Percentiles rank a stretch among this genome's conserved stretches.
Evolutionary conservation across 2,329 filamentous ascomycete genomes (phyloP).

Genomic region (Colletotrichum magnum): DNA sequence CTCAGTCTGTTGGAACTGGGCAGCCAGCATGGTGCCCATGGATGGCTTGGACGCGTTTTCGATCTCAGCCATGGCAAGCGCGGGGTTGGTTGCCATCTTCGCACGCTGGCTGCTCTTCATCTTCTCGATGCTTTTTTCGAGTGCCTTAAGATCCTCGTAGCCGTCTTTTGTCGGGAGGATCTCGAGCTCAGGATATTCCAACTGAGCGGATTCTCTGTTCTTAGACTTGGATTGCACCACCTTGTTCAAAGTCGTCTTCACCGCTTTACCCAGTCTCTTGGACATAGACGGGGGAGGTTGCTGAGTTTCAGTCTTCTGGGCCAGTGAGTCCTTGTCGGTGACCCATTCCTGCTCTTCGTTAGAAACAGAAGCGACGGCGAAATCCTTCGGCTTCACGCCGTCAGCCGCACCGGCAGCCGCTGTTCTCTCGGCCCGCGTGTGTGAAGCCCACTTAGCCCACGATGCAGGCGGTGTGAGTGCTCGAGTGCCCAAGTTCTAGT

Average conservation of each 20-base stretch:
- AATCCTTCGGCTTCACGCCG: constrained; percentile 47
- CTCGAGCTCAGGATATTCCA: constrained; percentile 55
- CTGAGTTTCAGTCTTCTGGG: constrained; percentile 21
- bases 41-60: constrained; percentile 13
- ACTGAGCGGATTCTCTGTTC: constrained; percentile 18
- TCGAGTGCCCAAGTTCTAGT: constrained; percentile 26
- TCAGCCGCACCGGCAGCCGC: constrained; percentile 44
- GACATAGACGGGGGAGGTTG: constrained; percentile 46
- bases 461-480: constrained; percentile 46
- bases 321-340: constrained; percentile 44
- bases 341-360: constrained; percentile 44
- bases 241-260: constrained; percentile 47
- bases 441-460: constrained; percentile 53
- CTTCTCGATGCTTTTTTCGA: constrained; percentile 49
- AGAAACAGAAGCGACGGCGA: constrained; percentile 45
- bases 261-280: constrained; percentile 48
- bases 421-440: constrained; percentile 48
- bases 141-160: constrained; percentile 50
- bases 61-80: constrained; percentile 29
- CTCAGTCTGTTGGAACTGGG: constrained; percentile 17
- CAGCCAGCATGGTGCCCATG: constrained; percentile 5
- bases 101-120: constrained; percentile 44
- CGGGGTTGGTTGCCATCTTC: constrained; percentile 23
- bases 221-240: constrained; percentile 42
- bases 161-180: constrained; percentile 49